Evolutionary conservation across 108 stramenopile species (phyloP).

Genomic region (Ochromonas danica): DNA sequence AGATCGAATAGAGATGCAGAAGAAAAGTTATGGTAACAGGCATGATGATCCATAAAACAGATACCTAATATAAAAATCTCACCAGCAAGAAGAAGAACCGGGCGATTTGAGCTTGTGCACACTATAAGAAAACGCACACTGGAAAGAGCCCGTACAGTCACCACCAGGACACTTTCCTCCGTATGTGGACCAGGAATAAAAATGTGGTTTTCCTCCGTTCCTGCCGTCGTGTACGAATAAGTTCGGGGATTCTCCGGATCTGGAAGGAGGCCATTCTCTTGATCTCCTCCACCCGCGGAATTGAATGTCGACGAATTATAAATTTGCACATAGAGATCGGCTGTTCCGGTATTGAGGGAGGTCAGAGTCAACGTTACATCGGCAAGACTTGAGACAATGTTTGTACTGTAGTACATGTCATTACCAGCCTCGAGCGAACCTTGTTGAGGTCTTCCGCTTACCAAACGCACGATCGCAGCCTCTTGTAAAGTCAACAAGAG

Average conservation of each 20-base stretch:
- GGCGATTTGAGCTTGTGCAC: neutral
- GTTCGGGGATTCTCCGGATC: constrained; percentile 6
- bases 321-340: neutral
- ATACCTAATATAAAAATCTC: too few species aligned
- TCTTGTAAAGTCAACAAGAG: neutral
- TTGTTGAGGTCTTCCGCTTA: neutral
- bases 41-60: too few species aligned
- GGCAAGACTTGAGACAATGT: neutral
- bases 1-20: too few species aligned
- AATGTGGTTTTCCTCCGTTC: neutral
- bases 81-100: constrained; percentile 7
- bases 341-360: neutral
- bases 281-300: neutral
- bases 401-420: neutral
- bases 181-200: neutral
- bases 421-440: neutral
- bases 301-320: neutral
- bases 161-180: neutral
- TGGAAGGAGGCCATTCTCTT: neutral
- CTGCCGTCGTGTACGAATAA: constrained; percentile 7
- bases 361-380: neutral
- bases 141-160: neutral
- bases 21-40: too few species aligned
- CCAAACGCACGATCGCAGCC: neutral
- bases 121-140: neutral